A percentile compares a stretch with the other conserved stretches of the same genome.
Conservation (phyloP, 192 early-diverging fungal genomes). For the Backusella morwellensis region DNA sequence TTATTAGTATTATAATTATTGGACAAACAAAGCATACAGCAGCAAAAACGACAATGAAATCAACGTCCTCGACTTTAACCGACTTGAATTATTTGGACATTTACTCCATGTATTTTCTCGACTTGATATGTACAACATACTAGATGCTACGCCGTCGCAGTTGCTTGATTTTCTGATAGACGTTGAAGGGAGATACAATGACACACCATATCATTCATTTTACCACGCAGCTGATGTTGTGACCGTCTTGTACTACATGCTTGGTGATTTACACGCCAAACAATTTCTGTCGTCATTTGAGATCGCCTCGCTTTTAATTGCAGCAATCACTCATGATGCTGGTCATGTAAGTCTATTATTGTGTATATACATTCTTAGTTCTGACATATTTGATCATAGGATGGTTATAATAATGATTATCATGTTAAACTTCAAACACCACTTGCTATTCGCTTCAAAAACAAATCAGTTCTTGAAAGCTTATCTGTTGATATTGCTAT, state of each 20-base stretch:
- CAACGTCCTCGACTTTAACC: constrained; percentile 62
- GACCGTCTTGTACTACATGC: constrained; percentile 74
- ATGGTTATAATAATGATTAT: constrained; percentile 87
- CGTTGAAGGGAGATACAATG: constrained; percentile 68
- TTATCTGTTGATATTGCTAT: constrained; percentile 73
- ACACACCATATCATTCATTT: constrained; percentile 88
- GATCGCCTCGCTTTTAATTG: constrained; percentile 71
- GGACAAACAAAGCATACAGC: neutral
- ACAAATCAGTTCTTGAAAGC: constrained; percentile 81
- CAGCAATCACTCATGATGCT: constrained; percentile 85
- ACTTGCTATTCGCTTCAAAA: constrained; percentile 65
- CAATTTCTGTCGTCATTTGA: constrained; percentile 67
- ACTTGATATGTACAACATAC: constrained; percentile 54
- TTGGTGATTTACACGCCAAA: constrained; percentile 63
- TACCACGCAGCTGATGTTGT: constrained; percentile 88
- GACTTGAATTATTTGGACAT: constrained; percentile 76
- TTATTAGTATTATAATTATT: constrained; percentile 21
- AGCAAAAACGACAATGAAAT: constrained; percentile 59
- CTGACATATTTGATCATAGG: constrained; percentile 40
- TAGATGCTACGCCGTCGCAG: constrained; percentile 52
- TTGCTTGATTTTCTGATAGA: constrained; percentile 82
- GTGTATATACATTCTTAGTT: neutral
- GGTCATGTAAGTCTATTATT: constrained; percentile 62
- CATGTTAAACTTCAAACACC: constrained; percentile 84
- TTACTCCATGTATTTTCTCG: constrained; percentile 74